phyloP scores from a whole-genome alignment of 257 asterid species.

The Solanum clarkiae region DNA sequence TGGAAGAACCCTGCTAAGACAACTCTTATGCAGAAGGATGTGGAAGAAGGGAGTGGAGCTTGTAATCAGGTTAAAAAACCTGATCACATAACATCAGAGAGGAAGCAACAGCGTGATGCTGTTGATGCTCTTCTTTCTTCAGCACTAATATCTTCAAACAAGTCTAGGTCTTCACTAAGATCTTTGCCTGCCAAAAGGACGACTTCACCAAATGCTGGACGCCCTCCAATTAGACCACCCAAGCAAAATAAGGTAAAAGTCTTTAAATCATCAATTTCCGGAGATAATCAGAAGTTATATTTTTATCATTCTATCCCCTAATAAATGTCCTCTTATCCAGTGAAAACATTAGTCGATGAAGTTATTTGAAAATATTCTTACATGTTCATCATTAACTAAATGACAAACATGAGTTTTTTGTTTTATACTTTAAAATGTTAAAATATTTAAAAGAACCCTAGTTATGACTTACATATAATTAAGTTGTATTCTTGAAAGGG shows the following conservation, averaged over 20 bases:
- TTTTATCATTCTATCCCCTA: not conserved
- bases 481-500: not conserved
- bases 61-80: conserved; percentile 26
- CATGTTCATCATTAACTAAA: not conserved
- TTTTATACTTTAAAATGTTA: not conserved
- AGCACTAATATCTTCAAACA: conserved; percentile 80
- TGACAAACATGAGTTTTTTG: not conserved
- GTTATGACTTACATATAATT: not conserved
- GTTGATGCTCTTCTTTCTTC: conserved; percentile 92
- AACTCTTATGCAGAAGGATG: conserved; percentile 29
- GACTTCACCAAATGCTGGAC: conserved; percentile 11
- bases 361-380: not conserved
- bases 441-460: not conserved
- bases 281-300: not conserved
- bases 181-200: conserved; percentile 35
- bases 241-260: conserved; percentile 37
- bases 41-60: conserved; percentile 8
- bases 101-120: conserved; percentile 90
- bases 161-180: conserved; percentile 37
- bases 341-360: not conserved
- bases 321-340: not conserved
- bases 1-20: conserved; percentile 19
- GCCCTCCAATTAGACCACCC: conserved; percentile 27
- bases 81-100: conserved; percentile 27
- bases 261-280: not conserved